These are phyloP conservation scores for Fusarium guadeloupense DNA, from an alignment of 2,329 filamentous ascomycete genomes.

Conservation along the genomic window DNA sequence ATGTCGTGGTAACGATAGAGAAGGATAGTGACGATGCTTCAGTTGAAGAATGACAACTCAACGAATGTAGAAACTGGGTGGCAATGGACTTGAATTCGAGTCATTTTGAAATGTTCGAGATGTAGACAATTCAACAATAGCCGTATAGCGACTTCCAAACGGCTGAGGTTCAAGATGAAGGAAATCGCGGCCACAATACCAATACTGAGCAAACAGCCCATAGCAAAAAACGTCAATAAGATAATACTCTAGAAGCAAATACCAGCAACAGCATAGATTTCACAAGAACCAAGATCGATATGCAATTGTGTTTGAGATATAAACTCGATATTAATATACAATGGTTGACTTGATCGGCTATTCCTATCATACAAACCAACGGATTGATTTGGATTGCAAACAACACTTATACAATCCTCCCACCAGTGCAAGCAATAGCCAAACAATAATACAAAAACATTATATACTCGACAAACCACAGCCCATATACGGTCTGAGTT, in stretches of 20 bases:
- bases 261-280: not conserved
- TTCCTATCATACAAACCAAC: slow-evolving; percentile 23
- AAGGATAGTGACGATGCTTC: not conserved
- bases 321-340: slow-evolving; percentile 17
- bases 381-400: slow-evolving; percentile 21
- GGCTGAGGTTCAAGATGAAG: not conserved
- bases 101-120: too few species aligned
- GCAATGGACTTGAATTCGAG: too few species aligned
- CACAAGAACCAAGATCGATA: not conserved
- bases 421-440: slow-evolving; percentile 24
- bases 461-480: slow-evolving; percentile 38
- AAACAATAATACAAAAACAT: slow-evolving; percentile 42
- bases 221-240: not conserved
- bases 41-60: not conserved
- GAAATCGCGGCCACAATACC: not conserved
- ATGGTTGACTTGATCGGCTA: slow-evolving; percentile 7
- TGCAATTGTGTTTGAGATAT: not conserved
- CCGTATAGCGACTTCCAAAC: slow-evolving; percentile 9
- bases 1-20: not conserved
- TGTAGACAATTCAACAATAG: not conserved
- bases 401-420: slow-evolving; percentile 18
- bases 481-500: slow-evolving; percentile 19
- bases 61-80: not conserved
- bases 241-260: not conserved
- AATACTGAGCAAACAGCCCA: too few species aligned